Evolutionary conservation across 331 rosid genomes (phyloP).

Genomic region (Malus hybrid): DNA sequence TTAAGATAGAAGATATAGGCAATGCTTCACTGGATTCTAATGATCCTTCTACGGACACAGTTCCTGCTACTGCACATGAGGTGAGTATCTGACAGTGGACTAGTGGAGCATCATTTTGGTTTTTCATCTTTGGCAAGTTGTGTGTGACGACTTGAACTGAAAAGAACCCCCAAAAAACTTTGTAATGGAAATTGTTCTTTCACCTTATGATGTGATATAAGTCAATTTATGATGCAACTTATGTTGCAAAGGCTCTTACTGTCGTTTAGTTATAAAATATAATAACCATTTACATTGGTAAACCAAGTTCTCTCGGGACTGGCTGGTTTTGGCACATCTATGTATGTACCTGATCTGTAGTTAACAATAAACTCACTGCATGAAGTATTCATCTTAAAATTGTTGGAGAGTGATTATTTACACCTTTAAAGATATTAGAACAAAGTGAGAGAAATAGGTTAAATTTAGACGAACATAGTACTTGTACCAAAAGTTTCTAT

Average conservation of each 20-base stretch:
- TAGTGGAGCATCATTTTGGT: conserved; percentile 14
- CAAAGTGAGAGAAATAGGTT: neutral
- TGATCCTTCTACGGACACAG: conserved; percentile 23
- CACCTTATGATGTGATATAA: neutral
- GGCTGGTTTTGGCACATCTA: neutral
- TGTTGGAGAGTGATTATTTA: neutral
- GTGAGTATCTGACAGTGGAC: conserved; percentile 35
- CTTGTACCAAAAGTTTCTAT: neutral
- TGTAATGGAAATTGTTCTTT: neutral
- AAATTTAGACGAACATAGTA: neutral
- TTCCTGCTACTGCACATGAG: conserved; percentile 52
- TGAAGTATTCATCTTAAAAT: neutral
- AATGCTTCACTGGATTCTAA: conserved; percentile 36
- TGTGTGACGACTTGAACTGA: neutral
- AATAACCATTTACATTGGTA: neutral
- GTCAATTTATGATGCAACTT: neutral
- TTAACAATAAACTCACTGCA: no score
- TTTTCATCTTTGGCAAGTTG: conserved; percentile 8
- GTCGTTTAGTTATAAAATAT: neutral
- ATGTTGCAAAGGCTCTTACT: no score
- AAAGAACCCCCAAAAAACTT: neutral
- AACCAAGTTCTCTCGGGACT: neutral
- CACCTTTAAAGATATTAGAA: neutral
- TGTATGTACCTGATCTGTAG: no score
- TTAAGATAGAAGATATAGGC: conserved; percentile 49